A percentile compares a stretch with the other conserved stretches of the same genome.
phyloP scores from a whole-genome alignment of 2,329 filamentous ascomycete genomes.

The Diplodia seriata region DNA sequence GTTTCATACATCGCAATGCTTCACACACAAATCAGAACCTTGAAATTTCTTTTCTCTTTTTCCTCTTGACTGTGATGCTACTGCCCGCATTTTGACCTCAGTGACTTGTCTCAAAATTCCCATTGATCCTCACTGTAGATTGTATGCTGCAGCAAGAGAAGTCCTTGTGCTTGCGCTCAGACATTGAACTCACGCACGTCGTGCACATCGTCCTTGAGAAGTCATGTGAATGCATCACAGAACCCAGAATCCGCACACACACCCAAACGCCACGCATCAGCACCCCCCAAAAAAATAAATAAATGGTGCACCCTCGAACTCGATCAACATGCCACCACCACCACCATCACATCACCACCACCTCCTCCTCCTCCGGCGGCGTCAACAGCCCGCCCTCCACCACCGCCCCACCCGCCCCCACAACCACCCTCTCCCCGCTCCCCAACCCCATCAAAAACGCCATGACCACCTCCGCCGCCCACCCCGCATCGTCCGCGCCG shows the following conservation, averaged over 20 bases:
- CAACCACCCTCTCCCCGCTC: slow-evolving; percentile 56
- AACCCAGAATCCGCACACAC: not conserved
- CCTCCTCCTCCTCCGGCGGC: slow-evolving; percentile 44
- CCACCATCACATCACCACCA: slow-evolving; percentile 33
- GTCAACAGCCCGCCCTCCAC: slow-evolving; percentile 46
- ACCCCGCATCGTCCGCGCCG: slow-evolving; percentile 44
- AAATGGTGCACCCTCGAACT: not conserved
- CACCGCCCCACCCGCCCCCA: slow-evolving; percentile 57
- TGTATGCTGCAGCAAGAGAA: not conserved
- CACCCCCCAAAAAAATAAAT: not conserved
- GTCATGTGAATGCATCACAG: not conserved
- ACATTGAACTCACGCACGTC: not conserved
- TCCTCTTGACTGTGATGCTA: not conserved
- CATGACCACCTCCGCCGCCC: slow-evolving; percentile 44
- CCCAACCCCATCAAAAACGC: slow-evolving; percentile 51
- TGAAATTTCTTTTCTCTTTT: not conserved
- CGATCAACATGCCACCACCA: not conserved
- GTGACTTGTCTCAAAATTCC: not conserved
- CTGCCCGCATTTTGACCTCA: not conserved
- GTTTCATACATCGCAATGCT: not conserved
- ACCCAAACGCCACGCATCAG: not conserved
- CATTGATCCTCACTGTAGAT: not conserved
- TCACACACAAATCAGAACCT: not conserved
- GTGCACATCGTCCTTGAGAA: not conserved
- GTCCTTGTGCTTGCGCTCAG: not conserved